Base-by-base conservation (phyloP, 192 early-diverging fungal species). In the Podila verticillata region DNA sequence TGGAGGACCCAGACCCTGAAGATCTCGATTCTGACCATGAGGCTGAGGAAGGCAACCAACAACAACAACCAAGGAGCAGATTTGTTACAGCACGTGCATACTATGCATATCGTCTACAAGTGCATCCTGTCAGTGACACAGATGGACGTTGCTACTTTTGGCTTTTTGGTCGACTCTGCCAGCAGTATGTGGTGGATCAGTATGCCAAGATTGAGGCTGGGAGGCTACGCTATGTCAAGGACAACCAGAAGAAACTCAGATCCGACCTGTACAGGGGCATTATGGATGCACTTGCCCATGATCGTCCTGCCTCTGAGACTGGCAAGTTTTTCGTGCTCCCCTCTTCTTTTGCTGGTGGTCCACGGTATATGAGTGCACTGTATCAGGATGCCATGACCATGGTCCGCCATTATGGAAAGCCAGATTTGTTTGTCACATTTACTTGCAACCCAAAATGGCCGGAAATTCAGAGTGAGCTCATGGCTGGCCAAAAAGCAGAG, bases 391-490 rank as follows among this genome's bases (percentile, higher is more conserved):
- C 70, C 0, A 66, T 79, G 61, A 31, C 66, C 29, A 83, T 78
- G 34, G 67, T 74, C 20, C 28, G 67, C 7, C 30, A 35, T 13
- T 57, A 60, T 61, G 75, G 81, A 1, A 85, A 82, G 56, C 84
- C 80, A 0, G 70, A 83, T 60, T 34, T 83, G 5, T 86, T 86
- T 57, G 66, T 81, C 22, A 86, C 78, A 9, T 73, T 86, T 47
- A 86, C 73, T 2, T 67, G 65, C 36, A 67, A 74, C 26, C 72
- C 65, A 30, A 15, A 67, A 44, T 67, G 72, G 59, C 49, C 26
- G 0, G 72, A 74, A 34, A 67, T 74, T 31, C 13, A 5, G 5
- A 28, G 17, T 0, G 49, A 66, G 22, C 48, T 67, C 7, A 20
- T 47, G 28, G 34, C 20, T 0, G 65, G 65, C 2, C 72, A 74